Evolutionary conservation across 768 basidiomycete genomes (phyloP).

Genomic region (Mycena amicta): DNA sequence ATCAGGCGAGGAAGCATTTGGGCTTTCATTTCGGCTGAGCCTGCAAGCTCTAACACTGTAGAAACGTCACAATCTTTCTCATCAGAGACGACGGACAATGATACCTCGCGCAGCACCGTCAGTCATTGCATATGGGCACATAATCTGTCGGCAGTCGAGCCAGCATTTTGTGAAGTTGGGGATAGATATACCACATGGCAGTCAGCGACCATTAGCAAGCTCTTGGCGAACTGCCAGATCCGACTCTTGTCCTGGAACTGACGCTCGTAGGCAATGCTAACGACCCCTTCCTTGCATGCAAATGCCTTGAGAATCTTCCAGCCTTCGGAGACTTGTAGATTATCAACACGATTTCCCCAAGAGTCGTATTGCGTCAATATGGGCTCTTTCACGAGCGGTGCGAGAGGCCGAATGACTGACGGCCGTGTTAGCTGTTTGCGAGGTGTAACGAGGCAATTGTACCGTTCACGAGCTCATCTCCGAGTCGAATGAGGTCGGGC

Average conservation of each 20-base stretch:
- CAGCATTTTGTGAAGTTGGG: background rate
- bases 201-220: constrained; percentile 63
- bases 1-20: constrained; percentile 59
- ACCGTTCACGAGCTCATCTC: constrained; percentile 55
- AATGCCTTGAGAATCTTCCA: constrained; percentile 71
- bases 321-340: constrained; percentile 69
- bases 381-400: constrained; percentile 49
- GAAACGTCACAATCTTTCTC: background rate
- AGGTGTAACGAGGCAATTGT: constrained; percentile 27
- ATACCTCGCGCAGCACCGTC: constrained; percentile 72
- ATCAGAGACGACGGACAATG: constrained; percentile 5
- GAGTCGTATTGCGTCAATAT: constrained; percentile 71
- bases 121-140: constrained; percentile 80
- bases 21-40: constrained; percentile 61
- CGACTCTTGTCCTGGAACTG: constrained; percentile 63
- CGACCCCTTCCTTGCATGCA: constrained; percentile 64
- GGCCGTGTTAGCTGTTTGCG: background rate
- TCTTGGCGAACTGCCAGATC: constrained; percentile 66
- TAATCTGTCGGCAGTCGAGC: constrained; percentile 41
- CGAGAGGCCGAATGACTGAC: constrained; percentile 58
- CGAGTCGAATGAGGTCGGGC: constrained; percentile 61
- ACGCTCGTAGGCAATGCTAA: constrained; percentile 70
- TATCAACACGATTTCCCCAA: constrained; percentile 68
- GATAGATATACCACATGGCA: constrained; percentile 43
- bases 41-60: constrained; percentile 63